A percentile compares a stretch with the other conserved stretches of the same genome.
Conservation (phyloP, 495 filamentous ascomycete genomes). For the Pseudotulostoma volvatum region DNA sequence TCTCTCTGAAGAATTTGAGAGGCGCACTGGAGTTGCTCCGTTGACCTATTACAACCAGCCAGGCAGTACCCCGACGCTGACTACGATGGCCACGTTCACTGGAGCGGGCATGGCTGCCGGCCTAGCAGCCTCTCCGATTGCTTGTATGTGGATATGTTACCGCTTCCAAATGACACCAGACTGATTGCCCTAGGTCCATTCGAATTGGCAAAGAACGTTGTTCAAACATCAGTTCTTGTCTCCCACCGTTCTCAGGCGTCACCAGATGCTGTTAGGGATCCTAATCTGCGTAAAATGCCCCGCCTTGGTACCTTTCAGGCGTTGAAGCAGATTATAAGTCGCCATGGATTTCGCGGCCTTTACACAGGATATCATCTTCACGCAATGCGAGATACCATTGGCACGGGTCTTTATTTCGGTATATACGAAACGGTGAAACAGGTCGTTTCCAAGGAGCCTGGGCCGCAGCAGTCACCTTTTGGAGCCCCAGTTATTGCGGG, state of each 20-base stretch:
- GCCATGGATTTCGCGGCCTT: slow-evolving; percentile 59
- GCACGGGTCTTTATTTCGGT: slow-evolving; percentile 79
- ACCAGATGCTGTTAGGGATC: slow-evolving; percentile 35
- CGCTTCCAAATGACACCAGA: background rate
- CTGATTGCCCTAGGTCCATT: slow-evolving; percentile 51
- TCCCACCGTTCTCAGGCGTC: slow-evolving; percentile 47
- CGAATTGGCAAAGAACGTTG: slow-evolving; percentile 83
- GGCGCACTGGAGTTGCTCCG: slow-evolving; percentile 50
- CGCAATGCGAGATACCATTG: slow-evolving; percentile 68
- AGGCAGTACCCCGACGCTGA: slow-evolving; percentile 51
- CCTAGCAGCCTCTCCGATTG: slow-evolving; percentile 62
- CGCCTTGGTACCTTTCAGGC: slow-evolving; percentile 71
- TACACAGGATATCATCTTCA: slow-evolving; percentile 81
- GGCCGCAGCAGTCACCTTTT: slow-evolving; percentile 22
- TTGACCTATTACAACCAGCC: slow-evolving; percentile 51
- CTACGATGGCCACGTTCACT: slow-evolving; percentile 58
- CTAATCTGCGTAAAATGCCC: slow-evolving; percentile 49
- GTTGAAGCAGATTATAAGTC: slow-evolving; percentile 58
- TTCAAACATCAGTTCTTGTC: slow-evolving; percentile 78
- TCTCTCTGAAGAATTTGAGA: slow-evolving; percentile 36
- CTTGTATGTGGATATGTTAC: slow-evolving; percentile 43
- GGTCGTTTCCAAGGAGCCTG: slow-evolving; percentile 44
- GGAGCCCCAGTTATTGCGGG: slow-evolving; percentile 29
- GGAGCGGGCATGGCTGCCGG: slow-evolving; percentile 66
- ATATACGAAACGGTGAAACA: slow-evolving; percentile 87